A percentile compares a stretch with the other conserved stretches of the same genome.
These are phyloP conservation scores for Alternaria novae-zelandiae DNA, from an alignment of 2,329 filamentous ascomycete species.

Conservation along the genomic window DNA sequence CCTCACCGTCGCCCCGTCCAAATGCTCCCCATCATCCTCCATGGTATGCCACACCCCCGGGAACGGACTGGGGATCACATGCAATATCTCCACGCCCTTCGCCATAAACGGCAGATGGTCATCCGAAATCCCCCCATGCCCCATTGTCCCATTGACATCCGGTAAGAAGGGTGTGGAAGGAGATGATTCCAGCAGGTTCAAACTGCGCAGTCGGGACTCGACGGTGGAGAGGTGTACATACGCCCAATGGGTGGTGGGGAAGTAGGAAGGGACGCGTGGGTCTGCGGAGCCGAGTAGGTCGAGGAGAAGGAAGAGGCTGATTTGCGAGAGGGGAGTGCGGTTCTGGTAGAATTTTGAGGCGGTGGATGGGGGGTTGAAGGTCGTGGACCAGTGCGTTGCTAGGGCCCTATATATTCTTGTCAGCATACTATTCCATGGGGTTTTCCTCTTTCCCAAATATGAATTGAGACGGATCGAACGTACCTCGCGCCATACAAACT, in stretches of 20 bases:
- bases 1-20: slow-evolving; percentile 78
- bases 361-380: slow-evolving; percentile 72
- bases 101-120: slow-evolving; percentile 92
- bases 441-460: background rate
- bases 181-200: slow-evolving; percentile 70
- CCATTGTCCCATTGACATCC: slow-evolving; percentile 46
- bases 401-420: slow-evolving; percentile 60
- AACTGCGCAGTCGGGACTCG: slow-evolving; percentile 74
- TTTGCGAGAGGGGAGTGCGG: slow-evolving; percentile 75
- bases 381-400: slow-evolving; percentile 79
- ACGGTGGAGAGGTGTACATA: slow-evolving; percentile 77
- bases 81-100: slow-evolving; percentile 84
- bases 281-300: slow-evolving; percentile 78
- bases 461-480: background rate
- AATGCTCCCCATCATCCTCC: slow-evolving; percentile 80
- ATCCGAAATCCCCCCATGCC: slow-evolving; percentile 68
- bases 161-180: slow-evolving; percentile 56
- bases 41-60: slow-evolving; percentile 86
- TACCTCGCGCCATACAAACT: slow-evolving; percentile 87
- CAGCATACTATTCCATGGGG: background rate
- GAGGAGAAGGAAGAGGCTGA: slow-evolving; percentile 88
- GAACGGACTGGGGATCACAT: slow-evolving; percentile 86
- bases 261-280: slow-evolving; percentile 83
- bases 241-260: slow-evolving; percentile 90
- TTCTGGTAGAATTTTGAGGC: slow-evolving; percentile 59